phyloP scores from a whole-genome alignment of 1,284 basidiomycete genomes.

The Tylopilus orsonianus region DNA sequence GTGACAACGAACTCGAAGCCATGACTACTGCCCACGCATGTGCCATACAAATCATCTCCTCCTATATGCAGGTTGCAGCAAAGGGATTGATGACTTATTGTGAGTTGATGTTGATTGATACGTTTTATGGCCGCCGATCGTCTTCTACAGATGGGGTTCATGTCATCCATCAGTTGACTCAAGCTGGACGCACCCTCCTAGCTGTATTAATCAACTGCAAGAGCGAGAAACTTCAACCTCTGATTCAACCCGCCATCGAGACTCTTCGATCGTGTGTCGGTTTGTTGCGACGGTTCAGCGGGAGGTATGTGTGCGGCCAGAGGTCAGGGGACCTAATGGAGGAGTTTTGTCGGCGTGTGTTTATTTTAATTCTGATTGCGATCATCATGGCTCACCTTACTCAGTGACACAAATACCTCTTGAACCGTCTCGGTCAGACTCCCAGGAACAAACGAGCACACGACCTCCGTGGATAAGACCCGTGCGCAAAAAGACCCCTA shows the following conservation, averaged over 20 bases:
- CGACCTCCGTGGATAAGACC: conserved; percentile 86
- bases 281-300: conserved; percentile 75
- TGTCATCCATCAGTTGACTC: conserved; percentile 89
- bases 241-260: conserved; percentile 80
- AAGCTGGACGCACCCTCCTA: conserved; percentile 86
- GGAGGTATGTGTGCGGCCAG: conserved; percentile 82
- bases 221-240: conserved; percentile 60
- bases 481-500: conserved; percentile 71
- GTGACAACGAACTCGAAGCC: conserved; percentile 65
- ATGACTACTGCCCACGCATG: conserved; percentile 68
- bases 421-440: conserved; percentile 57
- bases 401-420: conserved; percentile 86
- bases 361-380: background rate
- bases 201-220: conserved; percentile 82
- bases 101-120: conserved; percentile 42
- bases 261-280: conserved; percentile 83
- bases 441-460: conserved; percentile 47
- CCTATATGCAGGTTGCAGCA: conserved; percentile 80
- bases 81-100: conserved; percentile 93
- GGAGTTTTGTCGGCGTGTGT: conserved; percentile 86
- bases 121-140: conserved; percentile 14
- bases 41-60: conserved; percentile 78
- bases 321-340: conserved; percentile 88
- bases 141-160: conserved; percentile 75
- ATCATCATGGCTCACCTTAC: conserved; percentile 18